Base-by-base conservation (phyloP, 2,329 filamentous ascomycete genomes). In the Colletotrichum nymphaeae region DNA sequence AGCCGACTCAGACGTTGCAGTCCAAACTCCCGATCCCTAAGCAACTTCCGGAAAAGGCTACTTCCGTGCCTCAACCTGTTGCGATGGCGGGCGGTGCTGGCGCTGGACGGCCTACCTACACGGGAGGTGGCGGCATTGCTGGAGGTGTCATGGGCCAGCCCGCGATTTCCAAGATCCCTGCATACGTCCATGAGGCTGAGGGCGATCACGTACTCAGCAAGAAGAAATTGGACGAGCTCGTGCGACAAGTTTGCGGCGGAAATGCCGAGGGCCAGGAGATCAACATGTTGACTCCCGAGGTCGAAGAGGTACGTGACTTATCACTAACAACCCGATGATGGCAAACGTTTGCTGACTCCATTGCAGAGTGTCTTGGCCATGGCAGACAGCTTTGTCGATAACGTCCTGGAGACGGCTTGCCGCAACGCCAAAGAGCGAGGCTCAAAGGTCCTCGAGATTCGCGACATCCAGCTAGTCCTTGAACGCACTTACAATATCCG, bases 171-270 rank as follows among this genome's bases (percentile, higher is more conserved):
- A 95, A 95, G 79, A 91, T 94, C 57, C 94, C 95, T 0, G 91
- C 92, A 0, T 97, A 94, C 82, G 94, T 94, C 69, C 92, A 98
- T 72, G 96, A 98, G 81, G 94, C 94, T 35, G 95, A 98, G 80
- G 95, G 95, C 30, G 95, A 98, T 78, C 93, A 95, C 56, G 93
- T 99, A 1, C 87, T 99, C n/a, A 97, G 93, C 85, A 98, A 98
- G 90, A 97, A 97, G 86, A 98, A 98, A 85, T 88, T 99, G 53
- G 95, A 99, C 79, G 96, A 98, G 81, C 88, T 99, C 49, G 95
- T 98, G 9, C 91, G 95, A 63, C 96, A 98, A 83, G 95, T 98
- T 72, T 97, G 95, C 46, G 95, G 95, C 67, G 93, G 93, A 11
- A 92, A 91, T 30, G 89, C 91, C 1, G 93, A 94, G 74, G 87